phyloP scores from a whole-genome alignment of 768 basidiomycete species.

The Suillus brevipes region DNA sequence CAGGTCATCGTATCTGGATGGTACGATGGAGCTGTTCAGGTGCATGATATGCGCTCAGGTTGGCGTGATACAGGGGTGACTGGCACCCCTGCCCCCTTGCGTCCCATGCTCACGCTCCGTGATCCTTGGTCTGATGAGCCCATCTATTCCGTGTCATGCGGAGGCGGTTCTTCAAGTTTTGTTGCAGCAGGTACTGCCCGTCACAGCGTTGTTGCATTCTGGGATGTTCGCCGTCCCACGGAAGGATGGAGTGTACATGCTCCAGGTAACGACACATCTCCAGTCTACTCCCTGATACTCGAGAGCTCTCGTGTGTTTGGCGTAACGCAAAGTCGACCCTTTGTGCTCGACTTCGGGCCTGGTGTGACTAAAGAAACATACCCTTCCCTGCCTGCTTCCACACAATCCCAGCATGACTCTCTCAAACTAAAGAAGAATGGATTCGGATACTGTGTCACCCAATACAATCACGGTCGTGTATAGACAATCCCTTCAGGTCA shows the following conservation, averaged over 20 bases:
- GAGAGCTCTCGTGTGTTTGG: constrained; percentile 82
- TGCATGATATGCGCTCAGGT: constrained; percentile 67
- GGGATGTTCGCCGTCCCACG: constrained; percentile 68
- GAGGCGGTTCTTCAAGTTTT: constrained; percentile 65
- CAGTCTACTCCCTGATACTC: constrained; percentile 71
- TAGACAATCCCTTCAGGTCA: constrained; percentile 1
- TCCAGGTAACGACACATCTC: constrained; percentile 76
- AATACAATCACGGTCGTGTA: constrained; percentile 38
- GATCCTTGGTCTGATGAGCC: constrained; percentile 75
- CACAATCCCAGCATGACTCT: constrained; percentile 25
- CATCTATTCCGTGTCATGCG: constrained; percentile 73
- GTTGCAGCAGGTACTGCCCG: constrained; percentile 77
- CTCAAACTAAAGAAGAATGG: constrained; percentile 38
- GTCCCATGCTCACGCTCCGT: constrained; percentile 57
- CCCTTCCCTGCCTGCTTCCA: constrained; percentile 31
- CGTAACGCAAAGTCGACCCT: constrained; percentile 72
- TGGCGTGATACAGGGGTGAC: constrained; percentile 22
- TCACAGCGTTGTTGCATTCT: constrained; percentile 77
- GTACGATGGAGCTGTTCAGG: constrained; percentile 74
- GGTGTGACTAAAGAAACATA: constrained; percentile 59
- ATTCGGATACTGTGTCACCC: constrained; percentile 53
- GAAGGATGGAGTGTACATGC: constrained; percentile 78
- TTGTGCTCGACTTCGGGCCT: constrained; percentile 79
- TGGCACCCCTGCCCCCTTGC: constrained; percentile 38
- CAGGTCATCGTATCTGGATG: constrained; percentile 77